phyloP scores from a whole-genome alignment of 164 flowering plant species.

The Tetracentron sinense region DNA sequence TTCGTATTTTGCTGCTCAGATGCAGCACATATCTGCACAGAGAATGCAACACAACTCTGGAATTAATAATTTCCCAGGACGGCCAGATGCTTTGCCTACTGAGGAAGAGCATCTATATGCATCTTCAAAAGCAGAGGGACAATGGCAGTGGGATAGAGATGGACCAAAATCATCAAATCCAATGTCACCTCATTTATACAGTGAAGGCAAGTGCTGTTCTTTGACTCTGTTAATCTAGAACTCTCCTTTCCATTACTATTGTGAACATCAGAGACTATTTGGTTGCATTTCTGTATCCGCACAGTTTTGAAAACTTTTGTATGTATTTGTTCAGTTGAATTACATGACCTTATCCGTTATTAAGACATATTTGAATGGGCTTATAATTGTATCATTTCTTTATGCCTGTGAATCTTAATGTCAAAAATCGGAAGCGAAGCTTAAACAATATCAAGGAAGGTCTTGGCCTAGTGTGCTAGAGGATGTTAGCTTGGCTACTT shows the following conservation, averaged over 20 bases:
- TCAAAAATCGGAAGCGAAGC: too few relatives aligned
- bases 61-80: conserved; percentile 26
- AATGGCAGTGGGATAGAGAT: conserved; percentile 43
- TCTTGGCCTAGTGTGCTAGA: too few relatives aligned
- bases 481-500: too few relatives aligned
- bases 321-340: not conserved
- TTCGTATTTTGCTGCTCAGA: conserved; percentile 26
- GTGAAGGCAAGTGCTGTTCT: conserved; percentile 25
- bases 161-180: conserved; percentile 22
- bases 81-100: conserved; percentile 26
- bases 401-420: too few relatives aligned
- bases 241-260: not conserved
- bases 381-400: too few relatives aligned
- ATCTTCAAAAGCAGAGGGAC: conserved; percentile 32
- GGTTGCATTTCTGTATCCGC: not conserved
- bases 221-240: not conserved
- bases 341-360: too few relatives aligned
- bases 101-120: conserved; percentile 31
- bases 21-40: conserved; percentile 35
- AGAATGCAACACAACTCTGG: conserved; percentile 32
- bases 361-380: too few relatives aligned
- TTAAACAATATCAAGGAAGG: too few relatives aligned
- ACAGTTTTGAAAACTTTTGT: not conserved
- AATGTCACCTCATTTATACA: conserved; percentile 27
- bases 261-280: not conserved